Evolutionary conservation across 2,329 filamentous ascomycete species (phyloP).

Genomic region (Fusarium papillatum): DNA sequence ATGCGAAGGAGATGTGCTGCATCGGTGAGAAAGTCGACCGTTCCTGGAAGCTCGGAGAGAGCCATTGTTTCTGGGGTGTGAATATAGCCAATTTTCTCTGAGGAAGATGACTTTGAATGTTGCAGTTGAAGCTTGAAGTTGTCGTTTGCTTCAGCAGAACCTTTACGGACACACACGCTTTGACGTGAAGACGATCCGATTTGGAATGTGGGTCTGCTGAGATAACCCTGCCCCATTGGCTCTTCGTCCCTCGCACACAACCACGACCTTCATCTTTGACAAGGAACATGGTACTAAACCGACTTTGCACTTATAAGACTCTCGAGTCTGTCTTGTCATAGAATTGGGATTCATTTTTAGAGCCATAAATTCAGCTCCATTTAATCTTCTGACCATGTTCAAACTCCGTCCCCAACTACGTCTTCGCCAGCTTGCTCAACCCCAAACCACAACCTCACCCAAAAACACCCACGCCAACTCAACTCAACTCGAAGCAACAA

Average conservation of each 20-base stretch:
- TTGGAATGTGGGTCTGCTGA: conserved; percentile 10
- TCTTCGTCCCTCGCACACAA: neutral
- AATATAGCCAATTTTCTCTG: neutral
- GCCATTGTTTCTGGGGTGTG: conserved; percentile 25
- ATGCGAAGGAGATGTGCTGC: conserved; percentile 69
- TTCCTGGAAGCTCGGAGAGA: conserved; percentile 40
- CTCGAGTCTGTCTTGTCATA: neutral
- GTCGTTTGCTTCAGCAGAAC: conserved; percentile 18
- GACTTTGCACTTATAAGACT: neutral
- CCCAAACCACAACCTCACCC: neutral
- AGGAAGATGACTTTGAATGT: neutral
- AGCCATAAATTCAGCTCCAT: neutral
- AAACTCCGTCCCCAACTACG: neutral
- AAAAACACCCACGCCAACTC: neutral
- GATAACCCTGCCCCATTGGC: conserved; percentile 12
- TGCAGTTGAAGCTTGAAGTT: conserved; percentile 4
- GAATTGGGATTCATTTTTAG: neutral
- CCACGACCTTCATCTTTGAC: neutral
- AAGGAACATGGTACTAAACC: neutral
- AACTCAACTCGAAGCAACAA: neutral
- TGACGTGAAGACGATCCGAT: neutral
- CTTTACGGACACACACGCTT: conserved; percentile 21
- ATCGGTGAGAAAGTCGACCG: conserved; percentile 65
- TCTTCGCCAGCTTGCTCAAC: neutral
- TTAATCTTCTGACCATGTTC: neutral